A percentile compares a stretch with the other conserved stretches of the same genome.
These are phyloP conservation scores for Fraxinus cuspidata DNA, from an alignment of 257 asterid species.

Conservation along the genomic window DNA sequence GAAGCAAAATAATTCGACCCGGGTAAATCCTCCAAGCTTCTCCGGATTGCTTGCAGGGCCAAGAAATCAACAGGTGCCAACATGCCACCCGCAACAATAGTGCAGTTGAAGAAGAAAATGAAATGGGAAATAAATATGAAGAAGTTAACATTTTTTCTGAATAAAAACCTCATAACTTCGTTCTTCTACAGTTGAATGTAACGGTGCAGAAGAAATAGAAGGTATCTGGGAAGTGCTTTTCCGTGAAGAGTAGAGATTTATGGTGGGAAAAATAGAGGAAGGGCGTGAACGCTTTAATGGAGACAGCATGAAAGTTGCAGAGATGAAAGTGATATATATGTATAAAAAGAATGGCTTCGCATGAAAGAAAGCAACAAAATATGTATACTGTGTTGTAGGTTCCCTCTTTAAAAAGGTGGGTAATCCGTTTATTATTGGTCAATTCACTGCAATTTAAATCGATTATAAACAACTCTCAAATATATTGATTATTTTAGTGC, in stretches of 20 bases:
- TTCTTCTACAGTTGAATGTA: not conserved
- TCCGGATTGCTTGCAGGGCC: conserved; percentile 74
- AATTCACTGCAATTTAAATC: too few relatives aligned
- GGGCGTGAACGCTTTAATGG: conserved; percentile 42
- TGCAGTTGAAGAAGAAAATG: conserved; percentile 6
- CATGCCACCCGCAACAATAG: conserved; percentile 39
- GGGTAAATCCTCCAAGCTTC: conserved; percentile 68
- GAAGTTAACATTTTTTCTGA: conserved; percentile 12
- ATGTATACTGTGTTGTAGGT: not conserved
- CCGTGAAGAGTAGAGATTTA: conserved; percentile 42
- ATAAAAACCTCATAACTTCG: conserved; percentile 13
- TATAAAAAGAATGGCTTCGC: conserved; percentile 50
- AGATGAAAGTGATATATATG: not conserved
- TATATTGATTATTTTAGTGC: too few relatives aligned
- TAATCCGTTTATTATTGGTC: too few relatives aligned
- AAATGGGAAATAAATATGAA: conserved; percentile 27
- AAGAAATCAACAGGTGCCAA: conserved; percentile 81
- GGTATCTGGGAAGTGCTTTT: conserved; percentile 37
- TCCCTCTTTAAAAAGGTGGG: too few relatives aligned
- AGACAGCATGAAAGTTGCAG: conserved; percentile 50
- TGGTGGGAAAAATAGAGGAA: not conserved
- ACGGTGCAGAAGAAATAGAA: conserved; percentile 6
- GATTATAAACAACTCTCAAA: too few relatives aligned
- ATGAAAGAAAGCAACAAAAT: conserved; percentile 44
- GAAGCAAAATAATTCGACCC: conserved; percentile 73